A percentile compares a stretch with the other conserved stretches of the same genome.
Conservation (phyloP, 768 basidiomycete species). For the Russula compacta region DNA sequence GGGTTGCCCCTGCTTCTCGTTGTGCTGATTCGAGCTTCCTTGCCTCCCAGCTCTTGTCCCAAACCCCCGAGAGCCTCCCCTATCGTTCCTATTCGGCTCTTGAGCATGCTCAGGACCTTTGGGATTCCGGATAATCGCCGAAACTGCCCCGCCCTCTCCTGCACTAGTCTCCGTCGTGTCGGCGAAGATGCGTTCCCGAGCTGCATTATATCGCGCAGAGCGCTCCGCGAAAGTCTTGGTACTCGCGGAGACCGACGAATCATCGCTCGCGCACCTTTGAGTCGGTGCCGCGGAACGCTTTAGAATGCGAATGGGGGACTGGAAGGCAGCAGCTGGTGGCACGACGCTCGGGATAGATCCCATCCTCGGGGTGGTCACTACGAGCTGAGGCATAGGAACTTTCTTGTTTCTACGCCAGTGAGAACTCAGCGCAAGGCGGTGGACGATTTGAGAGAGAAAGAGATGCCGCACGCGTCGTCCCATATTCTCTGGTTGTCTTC, state of each 20-base stretch:
- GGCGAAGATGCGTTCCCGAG: slow-evolving; percentile 64
- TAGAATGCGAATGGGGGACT: slow-evolving; percentile 58
- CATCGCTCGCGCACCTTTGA: slow-evolving; percentile 15
- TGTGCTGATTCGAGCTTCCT: background rate
- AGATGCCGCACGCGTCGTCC: slow-evolving; percentile 56
- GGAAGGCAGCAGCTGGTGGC: slow-evolving; percentile 49
- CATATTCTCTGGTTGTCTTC: slow-evolving; percentile 47
- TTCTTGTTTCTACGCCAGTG: slow-evolving; percentile 41
- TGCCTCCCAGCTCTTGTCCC: slow-evolving; percentile 1
- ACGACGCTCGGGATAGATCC: slow-evolving; percentile 28
- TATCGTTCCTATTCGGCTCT: background rate
- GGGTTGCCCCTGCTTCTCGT: background rate
- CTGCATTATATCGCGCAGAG: slow-evolving; percentile 65
- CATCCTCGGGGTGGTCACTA: slow-evolving; percentile 36
- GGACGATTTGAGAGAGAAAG: slow-evolving; percentile 15
- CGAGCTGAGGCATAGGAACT: slow-evolving; percentile 57
- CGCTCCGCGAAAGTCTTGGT: slow-evolving; percentile 46
- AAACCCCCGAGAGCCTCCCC: slow-evolving; percentile 11
- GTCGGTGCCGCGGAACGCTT: slow-evolving; percentile 41
- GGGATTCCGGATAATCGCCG: slow-evolving; percentile 16
- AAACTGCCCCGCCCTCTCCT: background rate
- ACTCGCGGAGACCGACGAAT: slow-evolving; percentile 22
- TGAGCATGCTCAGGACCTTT: slow-evolving; percentile 7
- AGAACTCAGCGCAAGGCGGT: background rate
- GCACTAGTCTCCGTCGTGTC: background rate